Evolutionary conservation across 1,139 yeast genomes (phyloP).

Genomic region (Suhomyces wounanorum): DNA sequence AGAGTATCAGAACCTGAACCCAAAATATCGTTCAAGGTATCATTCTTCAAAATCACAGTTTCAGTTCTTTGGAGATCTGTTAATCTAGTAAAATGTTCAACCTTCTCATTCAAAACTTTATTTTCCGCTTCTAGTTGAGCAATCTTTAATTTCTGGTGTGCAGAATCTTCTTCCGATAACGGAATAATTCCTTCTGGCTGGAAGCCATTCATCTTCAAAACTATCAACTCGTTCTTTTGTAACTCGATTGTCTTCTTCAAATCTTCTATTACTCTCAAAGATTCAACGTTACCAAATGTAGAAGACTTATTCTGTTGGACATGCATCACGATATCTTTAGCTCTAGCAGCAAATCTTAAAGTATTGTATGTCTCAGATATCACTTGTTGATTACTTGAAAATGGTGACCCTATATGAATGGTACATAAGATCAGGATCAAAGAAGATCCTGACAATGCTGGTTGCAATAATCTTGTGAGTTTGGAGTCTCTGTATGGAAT

Average conservation of each 20-base stretch:
- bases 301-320: constrained; percentile 57
- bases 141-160: constrained; percentile 16
- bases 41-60: constrained; percentile 54
- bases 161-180: background rate
- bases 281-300: constrained; percentile 38
- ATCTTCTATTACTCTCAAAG: constrained; percentile 48
- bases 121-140: constrained; percentile 63
- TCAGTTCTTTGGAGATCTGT: constrained; percentile 61
- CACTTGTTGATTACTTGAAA: constrained; percentile 40
- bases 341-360: constrained; percentile 88
- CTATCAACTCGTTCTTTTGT: constrained; percentile 43
- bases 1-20: constrained; percentile 38
- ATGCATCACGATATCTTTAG: constrained; percentile 75
- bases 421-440: constrained; percentile 89
- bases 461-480: constrained; percentile 83
- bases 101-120: constrained; percentile 58
- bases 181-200: background rate
- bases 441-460: constrained; percentile 86
- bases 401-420: constrained; percentile 56
- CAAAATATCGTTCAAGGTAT: constrained; percentile 52
- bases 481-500: constrained; percentile 93
- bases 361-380: constrained; percentile 84
- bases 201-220: constrained; percentile 22
- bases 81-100: constrained; percentile 68
- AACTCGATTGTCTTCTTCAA: constrained; percentile 46